Percentiles rank a stretch among this genome's conserved stretches.
phyloP scores from a whole-genome alignment of 192 early-diverging fungal genomes.

The Coemansia sp. region DNA sequence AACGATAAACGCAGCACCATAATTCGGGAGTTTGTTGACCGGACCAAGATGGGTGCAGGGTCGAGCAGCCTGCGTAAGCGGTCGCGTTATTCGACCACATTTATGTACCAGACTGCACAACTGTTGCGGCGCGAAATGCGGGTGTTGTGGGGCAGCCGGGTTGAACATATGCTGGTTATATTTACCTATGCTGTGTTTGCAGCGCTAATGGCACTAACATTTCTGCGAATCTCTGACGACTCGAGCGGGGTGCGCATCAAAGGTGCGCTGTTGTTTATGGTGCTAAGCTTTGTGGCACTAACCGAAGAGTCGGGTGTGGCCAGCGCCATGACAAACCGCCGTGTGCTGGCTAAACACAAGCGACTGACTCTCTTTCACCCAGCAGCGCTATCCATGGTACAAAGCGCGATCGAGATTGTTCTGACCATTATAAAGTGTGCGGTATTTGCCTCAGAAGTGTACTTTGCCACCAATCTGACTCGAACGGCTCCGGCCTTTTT shows the following conservation, averaged over 20 bases:
- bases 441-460: conserved; percentile 60
- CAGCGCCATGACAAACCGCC: conserved; percentile 65
- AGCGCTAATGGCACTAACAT: conserved; percentile 70
- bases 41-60: conserved; percentile 57
- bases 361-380: conserved; percentile 60
- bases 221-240: conserved; percentile 60
- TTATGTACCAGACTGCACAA: conserved; percentile 62
- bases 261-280: conserved; percentile 55
- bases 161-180: conserved; percentile 56
- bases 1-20: conserved; percentile 22
- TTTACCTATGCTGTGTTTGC: conserved; percentile 66
- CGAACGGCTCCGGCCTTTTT: conserved; percentile 55
- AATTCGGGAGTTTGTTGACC: conserved; percentile 54
- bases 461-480: conserved; percentile 61
- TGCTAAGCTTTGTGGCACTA: conserved; percentile 67
- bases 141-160: conserved; percentile 59
- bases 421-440: conserved; percentile 55
- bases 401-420: conserved; percentile 39
- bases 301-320: conserved; percentile 72
- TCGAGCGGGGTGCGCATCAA: conserved; percentile 65
- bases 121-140: conserved; percentile 65
- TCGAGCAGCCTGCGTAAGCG: conserved; percentile 54
- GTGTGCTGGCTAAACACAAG: conserved; percentile 77
- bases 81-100: conserved; percentile 67
- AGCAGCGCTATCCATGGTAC: conserved; percentile 31